These are phyloP conservation scores for Mytilinidion resinicola DNA, from an alignment of 495 filamentous ascomycete genomes.

Conservation along the genomic window DNA sequence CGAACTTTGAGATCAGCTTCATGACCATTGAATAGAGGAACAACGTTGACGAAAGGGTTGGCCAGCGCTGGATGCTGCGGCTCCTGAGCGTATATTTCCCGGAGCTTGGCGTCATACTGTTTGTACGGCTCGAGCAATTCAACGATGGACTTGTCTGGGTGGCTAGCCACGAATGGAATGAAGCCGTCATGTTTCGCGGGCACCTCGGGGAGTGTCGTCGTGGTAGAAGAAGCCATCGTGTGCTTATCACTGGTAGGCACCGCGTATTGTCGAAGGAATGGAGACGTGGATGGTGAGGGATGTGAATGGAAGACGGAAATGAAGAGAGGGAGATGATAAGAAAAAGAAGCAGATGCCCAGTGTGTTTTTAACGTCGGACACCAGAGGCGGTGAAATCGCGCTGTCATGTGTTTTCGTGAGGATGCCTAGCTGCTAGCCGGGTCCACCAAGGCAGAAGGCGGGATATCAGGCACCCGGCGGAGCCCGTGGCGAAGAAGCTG, in stretches of 20 bases:
- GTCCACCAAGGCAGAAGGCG: neutral
- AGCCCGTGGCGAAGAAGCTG: no score
- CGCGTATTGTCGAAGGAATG: neutral
- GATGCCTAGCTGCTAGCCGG: neutral
- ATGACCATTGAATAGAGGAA: conserved; percentile 60
- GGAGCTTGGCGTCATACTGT: conserved; percentile 58
- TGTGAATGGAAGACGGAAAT: neutral
- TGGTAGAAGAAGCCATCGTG: conserved; percentile 4
- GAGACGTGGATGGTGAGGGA: neutral
- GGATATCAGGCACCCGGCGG: neutral
- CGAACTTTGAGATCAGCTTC: conserved; percentile 53
- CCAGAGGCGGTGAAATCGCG: neutral
- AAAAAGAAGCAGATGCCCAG: neutral
- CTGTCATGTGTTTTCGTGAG: conserved; percentile 6
- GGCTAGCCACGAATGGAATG: conserved; percentile 39
- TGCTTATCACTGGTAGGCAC: neutral
- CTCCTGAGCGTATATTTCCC: conserved; percentile 66
- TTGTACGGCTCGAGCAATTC: conserved; percentile 63
- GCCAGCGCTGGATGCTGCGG: conserved; percentile 51
- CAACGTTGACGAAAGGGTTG: conserved; percentile 57
- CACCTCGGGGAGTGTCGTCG: conserved; percentile 32
- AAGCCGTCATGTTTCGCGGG: conserved; percentile 43
- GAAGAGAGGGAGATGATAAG: neutral
- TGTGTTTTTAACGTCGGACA: neutral
- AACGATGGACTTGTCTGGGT: conserved; percentile 48